phyloP scores from a whole-genome alignment of 2,329 filamentous ascomycete species.

The Colletotrichum horii region DNA sequence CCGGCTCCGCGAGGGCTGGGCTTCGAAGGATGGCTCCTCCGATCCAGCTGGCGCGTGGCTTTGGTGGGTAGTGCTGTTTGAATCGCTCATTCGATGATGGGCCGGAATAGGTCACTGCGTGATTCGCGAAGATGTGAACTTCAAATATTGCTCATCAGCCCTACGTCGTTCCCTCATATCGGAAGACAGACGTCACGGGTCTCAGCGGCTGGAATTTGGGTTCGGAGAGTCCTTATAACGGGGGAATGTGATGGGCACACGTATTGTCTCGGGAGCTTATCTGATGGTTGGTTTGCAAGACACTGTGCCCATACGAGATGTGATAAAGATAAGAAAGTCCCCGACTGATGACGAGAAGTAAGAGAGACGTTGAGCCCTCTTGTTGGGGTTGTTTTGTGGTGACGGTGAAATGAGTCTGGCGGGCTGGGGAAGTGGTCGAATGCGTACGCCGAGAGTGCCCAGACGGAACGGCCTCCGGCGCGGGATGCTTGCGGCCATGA shows the following conservation, averaged over 20 bases:
- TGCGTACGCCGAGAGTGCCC: neutral
- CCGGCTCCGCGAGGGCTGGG: neutral
- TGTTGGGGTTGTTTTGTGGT: neutral
- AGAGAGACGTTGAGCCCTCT: neutral
- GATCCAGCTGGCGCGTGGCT: neutral
- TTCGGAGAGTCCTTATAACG: neutral
- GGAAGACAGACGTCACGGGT: neutral
- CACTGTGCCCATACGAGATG: neutral
- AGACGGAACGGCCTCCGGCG: neutral
- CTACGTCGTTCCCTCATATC: neutral
- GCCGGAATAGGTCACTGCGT: neutral
- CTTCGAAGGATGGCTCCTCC: neutral
- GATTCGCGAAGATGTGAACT: neutral
- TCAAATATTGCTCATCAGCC: neutral
- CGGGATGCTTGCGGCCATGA: neutral
- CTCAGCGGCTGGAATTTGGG: neutral
- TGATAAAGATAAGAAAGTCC: neutral
- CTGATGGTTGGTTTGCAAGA: neutral
- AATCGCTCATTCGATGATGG: neutral
- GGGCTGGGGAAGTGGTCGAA: neutral
- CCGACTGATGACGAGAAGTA: neutral
- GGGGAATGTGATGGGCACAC: neutral
- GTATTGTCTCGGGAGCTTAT: neutral
- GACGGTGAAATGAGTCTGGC: neutral
- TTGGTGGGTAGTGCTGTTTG: neutral